Percentiles rank a stretch among this genome's conserved stretches.
Conservation (phyloP, 78 protist species). For the Anaeramoeba ignava region DNA sequence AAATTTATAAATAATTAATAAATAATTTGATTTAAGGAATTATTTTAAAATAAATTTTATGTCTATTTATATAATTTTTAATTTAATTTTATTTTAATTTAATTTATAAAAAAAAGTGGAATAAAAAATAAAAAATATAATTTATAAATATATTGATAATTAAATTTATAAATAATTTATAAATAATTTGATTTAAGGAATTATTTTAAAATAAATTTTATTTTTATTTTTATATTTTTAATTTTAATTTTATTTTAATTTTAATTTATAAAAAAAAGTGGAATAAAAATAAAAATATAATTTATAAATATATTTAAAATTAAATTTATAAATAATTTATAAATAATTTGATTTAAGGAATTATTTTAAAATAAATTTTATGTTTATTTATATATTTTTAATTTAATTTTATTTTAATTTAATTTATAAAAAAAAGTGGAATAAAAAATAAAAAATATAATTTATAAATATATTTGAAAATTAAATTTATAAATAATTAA, state of each 20-base stretch:
- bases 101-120: too few species aligned
- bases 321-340: constrained; percentile 1
- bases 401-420: neutral
- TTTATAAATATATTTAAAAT: constrained; percentile 1
- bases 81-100: too few species aligned
- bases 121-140: too few species aligned
- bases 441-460: neutral
- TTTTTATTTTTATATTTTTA: neutral
- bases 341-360: neutral
- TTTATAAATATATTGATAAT: too few species aligned
- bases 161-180: too few species aligned
- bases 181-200: too few species aligned
- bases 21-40: too few species aligned
- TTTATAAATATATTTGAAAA: neutral
- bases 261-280: neutral
- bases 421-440: constrained; percentile 4
- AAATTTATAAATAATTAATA: neutral
- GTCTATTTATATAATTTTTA: too few species aligned
- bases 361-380: neutral
- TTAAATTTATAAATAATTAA: neutral
- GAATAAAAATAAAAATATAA: neutral
- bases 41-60: too few species aligned
- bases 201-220: too few species aligned
- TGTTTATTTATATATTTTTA: neutral
- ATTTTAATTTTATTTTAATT: neutral